Conservation (phyloP, 345 rosid genomes). For the Hevea brasiliensis region DNA sequence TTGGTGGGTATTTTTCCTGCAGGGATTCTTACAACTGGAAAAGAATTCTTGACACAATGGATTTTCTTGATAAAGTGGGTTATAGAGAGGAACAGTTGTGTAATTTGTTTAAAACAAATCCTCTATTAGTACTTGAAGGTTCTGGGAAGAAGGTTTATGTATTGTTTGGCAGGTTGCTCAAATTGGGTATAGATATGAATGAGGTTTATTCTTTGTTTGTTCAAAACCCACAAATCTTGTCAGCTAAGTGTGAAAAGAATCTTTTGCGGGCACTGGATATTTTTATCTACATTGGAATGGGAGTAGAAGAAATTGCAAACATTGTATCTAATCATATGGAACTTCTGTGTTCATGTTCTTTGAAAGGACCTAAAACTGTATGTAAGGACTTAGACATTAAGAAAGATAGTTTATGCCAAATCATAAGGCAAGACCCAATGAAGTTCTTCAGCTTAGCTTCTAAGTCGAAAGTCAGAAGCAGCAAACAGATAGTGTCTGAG, state of each 20-base stretch:
- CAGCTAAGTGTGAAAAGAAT: slow-evolving; percentile 45
- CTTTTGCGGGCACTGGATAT: slow-evolving; percentile 48
- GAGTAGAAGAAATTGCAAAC: slow-evolving; percentile 39
- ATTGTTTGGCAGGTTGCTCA: slow-evolving; percentile 58
- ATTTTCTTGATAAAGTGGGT: slow-evolving; percentile 64
- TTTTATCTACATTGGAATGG: slow-evolving; percentile 58
- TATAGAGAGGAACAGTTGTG: slow-evolving; percentile 51
- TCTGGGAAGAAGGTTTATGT: slow-evolving; percentile 61
- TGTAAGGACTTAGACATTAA: slow-evolving; percentile 43
- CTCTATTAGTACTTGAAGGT: slow-evolving; percentile 56
- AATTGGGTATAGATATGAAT: slow-evolving; percentile 53
- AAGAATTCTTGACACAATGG: slow-evolving; percentile 51
- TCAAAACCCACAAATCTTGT: slow-evolving; percentile 51
- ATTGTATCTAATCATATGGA: slow-evolving; percentile 39
- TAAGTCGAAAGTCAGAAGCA: slow-evolving; percentile 31
- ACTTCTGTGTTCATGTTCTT: slow-evolving; percentile 48
- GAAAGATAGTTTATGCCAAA: slow-evolving; percentile 45
- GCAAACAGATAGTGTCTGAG: slow-evolving; percentile 20
- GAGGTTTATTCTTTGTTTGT: slow-evolving; percentile 48
- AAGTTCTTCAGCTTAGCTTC: slow-evolving; percentile 59
- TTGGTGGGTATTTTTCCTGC: slow-evolving; percentile 44
- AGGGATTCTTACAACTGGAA: slow-evolving; percentile 53
- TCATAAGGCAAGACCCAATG: slow-evolving; percentile 57
- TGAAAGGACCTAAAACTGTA: slow-evolving; percentile 55
- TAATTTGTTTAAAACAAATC: slow-evolving; percentile 47